These are phyloP conservation scores for Fomitopsis pinicola DNA, from an alignment of 1,284 basidiomycete species.

Conservation along the genomic window DNA sequence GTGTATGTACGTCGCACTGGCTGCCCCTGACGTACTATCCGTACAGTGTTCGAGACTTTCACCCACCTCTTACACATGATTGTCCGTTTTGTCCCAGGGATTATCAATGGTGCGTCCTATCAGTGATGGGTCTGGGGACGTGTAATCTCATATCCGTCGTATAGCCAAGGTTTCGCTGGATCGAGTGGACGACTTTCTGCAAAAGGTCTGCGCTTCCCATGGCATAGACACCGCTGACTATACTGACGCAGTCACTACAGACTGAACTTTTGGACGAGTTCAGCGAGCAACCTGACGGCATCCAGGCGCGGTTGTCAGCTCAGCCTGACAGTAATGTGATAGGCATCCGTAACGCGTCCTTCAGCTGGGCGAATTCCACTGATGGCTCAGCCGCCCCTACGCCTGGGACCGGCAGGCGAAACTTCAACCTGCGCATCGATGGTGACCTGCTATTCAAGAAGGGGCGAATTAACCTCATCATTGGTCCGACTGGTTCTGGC, in stretches of 20 bases:
- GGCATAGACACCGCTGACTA: too few species aligned
- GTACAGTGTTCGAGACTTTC: constrained; percentile 33
- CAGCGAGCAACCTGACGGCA: constrained; percentile 18
- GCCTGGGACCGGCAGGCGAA: constrained; percentile 24
- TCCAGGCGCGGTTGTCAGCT: neutral
- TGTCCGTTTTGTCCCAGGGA: constrained; percentile 27
- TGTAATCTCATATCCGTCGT: neutral
- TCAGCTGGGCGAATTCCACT: constrained; percentile 34
- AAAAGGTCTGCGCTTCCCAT: constrained; percentile 26
- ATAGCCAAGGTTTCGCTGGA: constrained; percentile 42
- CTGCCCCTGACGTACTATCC: too few species aligned
- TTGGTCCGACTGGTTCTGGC: constrained; percentile 56
- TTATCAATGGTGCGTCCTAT: constrained; percentile 29
- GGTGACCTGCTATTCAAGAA: constrained; percentile 54
- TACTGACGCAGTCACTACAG: constrained; percentile 15
- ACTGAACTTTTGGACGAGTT: constrained; percentile 48
- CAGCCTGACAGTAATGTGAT: constrained; percentile 23
- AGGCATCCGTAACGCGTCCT: constrained; percentile 38
- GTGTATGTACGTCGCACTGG: neutral
- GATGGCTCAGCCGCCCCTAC: constrained; percentile 18
- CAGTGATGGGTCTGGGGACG: neutral
- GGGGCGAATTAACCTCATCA: constrained; percentile 56
- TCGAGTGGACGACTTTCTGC: constrained; percentile 43
- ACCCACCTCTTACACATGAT: constrained; percentile 27
- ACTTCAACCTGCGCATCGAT: constrained; percentile 46